These are phyloP conservation scores for Xylaria bambusicola DNA, from an alignment of 495 filamentous ascomycete species.

Conservation along the genomic window DNA sequence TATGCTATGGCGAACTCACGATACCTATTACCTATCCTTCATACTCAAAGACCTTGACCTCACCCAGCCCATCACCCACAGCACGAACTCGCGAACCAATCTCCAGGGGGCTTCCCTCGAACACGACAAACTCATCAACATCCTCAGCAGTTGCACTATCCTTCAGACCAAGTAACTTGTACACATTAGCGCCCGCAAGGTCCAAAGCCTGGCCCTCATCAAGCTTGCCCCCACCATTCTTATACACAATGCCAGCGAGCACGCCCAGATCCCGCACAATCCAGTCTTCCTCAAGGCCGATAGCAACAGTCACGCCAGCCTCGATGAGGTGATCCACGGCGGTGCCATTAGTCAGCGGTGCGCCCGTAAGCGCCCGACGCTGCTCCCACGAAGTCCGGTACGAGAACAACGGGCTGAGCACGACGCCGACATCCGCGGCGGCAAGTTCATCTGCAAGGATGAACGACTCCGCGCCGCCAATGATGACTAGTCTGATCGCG, in stretches of 20 bases:
- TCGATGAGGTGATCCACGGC: constrained; percentile 46
- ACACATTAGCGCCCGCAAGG: constrained; percentile 51
- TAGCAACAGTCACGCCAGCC: constrained; percentile 47
- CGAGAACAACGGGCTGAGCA: constrained; percentile 48
- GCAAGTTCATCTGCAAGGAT: constrained; percentile 51
- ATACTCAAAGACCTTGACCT: constrained; percentile 36
- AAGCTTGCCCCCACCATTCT: constrained; percentile 45
- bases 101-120: constrained; percentile 49
- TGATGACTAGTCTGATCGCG: constrained; percentile 42
- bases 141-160: constrained; percentile 9
- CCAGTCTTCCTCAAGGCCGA: constrained; percentile 53
- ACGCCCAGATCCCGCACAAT: constrained; percentile 48
- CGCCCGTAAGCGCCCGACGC: constrained; percentile 48
- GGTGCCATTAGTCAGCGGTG: constrained; percentile 56
- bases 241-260: constrained; percentile 51
- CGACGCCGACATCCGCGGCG: constrained; percentile 46
- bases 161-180: constrained; percentile 48
- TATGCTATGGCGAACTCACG: too few relatives aligned
- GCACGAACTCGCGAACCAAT: constrained; percentile 44
- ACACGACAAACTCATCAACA: constrained; percentile 41
- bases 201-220: constrained; percentile 42
- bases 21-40: not conserved
- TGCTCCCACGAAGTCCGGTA: constrained; percentile 50
- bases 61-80: constrained; percentile 37
- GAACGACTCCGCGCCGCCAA: constrained; percentile 53